phyloP scores from a whole-genome alignment of 1,139 yeast genomes.

The Sugiyamaella paludigena region DNA sequence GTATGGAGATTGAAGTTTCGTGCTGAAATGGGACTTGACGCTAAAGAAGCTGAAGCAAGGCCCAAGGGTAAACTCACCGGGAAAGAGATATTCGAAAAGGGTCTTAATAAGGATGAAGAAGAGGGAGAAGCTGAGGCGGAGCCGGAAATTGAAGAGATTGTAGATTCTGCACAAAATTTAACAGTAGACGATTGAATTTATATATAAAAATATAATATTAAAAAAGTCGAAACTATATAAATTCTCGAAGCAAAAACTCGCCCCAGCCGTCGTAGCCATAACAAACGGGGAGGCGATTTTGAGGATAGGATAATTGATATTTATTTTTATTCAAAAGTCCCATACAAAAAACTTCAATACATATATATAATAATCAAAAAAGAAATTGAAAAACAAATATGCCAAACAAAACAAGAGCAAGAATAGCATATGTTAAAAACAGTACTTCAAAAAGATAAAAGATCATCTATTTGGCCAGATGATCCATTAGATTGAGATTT shows the following conservation, averaged over 20 bases:
- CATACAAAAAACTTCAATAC: conserved; percentile 15
- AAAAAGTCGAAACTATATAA: not conserved
- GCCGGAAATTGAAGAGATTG: conserved; percentile 16
- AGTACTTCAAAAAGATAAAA: conserved; percentile 25
- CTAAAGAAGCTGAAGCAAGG: conserved; percentile 50
- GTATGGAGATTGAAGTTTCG: conserved; percentile 71
- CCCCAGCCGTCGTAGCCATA: conserved; percentile 9
- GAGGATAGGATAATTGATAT: no score
- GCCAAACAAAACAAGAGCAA: not conserved
- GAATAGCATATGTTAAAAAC: not conserved
- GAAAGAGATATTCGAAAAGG: conserved; percentile 82
- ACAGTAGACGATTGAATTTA: not conserved
- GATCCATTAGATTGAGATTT: conserved; percentile 6
- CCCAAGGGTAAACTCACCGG: conserved; percentile 83
- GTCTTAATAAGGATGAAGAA: conserved; percentile 68
- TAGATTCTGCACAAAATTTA: conserved; percentile 16
- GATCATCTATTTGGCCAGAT: conserved; percentile 25
- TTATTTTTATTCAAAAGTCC: not conserved
- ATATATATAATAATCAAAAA: not conserved
- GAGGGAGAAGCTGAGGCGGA: conserved; percentile 41
- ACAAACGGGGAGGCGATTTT: no score
- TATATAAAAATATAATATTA: not conserved
- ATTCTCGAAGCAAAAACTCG: no score
- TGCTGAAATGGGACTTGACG: conserved; percentile 49
- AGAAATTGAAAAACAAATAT: conserved; percentile 1